Conservation (phyloP, 768 basidiomycete species). For the Xanthoconium purpureum region DNA sequence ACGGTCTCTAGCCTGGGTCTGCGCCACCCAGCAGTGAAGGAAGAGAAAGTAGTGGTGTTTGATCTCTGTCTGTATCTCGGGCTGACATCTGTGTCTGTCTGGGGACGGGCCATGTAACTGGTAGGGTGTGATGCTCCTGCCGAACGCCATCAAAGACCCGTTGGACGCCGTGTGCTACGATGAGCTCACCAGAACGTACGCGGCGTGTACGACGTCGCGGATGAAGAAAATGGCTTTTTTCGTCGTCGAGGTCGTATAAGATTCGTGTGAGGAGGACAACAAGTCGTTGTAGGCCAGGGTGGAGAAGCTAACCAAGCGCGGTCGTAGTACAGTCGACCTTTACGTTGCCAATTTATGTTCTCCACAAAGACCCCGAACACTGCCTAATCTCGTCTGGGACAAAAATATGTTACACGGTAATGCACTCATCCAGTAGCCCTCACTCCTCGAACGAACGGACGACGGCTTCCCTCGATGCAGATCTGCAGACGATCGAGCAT, state of each 20-base stretch:
- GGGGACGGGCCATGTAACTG: constrained; percentile 31
- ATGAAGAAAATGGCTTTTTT: neutral
- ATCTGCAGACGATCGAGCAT: constrained; percentile 31
- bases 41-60: constrained; percentile 41
- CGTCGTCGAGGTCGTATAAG: constrained; percentile 18
- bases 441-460: constrained; percentile 16
- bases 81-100: constrained; percentile 30
- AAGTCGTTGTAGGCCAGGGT: neutral
- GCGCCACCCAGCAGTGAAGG: constrained; percentile 39
- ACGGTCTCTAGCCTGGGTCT: constrained; percentile 32
- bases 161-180: neutral
- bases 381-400: constrained; percentile 7
- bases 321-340: constrained; percentile 1
- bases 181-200: constrained; percentile 12
- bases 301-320: constrained; percentile 1
- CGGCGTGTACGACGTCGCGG: constrained; percentile 10
- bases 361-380: constrained; percentile 20
- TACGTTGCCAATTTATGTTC: constrained; percentile 22
- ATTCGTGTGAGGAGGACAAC: constrained; percentile 6
- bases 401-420: neutral
- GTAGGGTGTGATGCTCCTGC: constrained; percentile 12
- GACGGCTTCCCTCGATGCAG: constrained; percentile 21
- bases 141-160: constrained; percentile 3
- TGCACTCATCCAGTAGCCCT: neutral
- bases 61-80: constrained; percentile 38